phyloP scores from a whole-genome alignment of 495 filamentous ascomycete species.

The Staphylotrichum tortipilum region DNA sequence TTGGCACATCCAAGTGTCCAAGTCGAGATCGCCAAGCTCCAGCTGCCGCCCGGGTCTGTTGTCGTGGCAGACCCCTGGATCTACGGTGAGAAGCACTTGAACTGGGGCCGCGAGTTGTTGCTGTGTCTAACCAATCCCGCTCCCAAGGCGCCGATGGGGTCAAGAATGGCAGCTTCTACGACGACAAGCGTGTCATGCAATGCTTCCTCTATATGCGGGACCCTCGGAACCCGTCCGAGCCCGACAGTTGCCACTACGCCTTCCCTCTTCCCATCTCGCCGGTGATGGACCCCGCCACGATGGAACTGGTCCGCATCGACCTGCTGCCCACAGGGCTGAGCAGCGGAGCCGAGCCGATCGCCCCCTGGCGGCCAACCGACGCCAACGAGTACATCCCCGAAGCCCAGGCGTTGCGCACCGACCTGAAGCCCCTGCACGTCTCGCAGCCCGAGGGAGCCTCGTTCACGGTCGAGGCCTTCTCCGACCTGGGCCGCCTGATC shows the following conservation, averaged over 20 bases:
- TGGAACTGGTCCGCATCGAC: constrained; percentile 56
- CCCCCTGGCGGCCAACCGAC: constrained; percentile 48
- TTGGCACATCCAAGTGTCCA: constrained; percentile 50
- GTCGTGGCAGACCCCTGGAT: constrained; percentile 64
- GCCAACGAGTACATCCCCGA: constrained; percentile 69
- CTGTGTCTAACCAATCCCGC: too few relatives aligned
- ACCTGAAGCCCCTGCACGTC: constrained; percentile 69
- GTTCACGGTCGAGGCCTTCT: constrained; percentile 47
- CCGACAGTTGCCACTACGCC: constrained; percentile 70
- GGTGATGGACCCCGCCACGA: constrained; percentile 56
- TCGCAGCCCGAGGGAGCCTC: constrained; percentile 70
- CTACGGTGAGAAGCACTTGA: constrained; percentile 43
- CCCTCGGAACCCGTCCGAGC: constrained; percentile 44
- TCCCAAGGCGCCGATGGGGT: constrained; percentile 54
- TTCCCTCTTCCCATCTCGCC: constrained; percentile 71
- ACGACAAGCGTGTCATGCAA: constrained; percentile 52
- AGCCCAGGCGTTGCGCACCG: constrained; percentile 50
- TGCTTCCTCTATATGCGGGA: constrained; percentile 61
- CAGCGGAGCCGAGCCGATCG: constrained; percentile 44
- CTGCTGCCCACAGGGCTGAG: constrained; percentile 54
- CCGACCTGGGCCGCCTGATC: constrained; percentile 32
- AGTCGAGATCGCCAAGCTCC: constrained; percentile 54
- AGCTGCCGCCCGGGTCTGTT: constrained; percentile 53
- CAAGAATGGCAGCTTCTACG: constrained; percentile 45
- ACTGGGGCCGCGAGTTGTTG: too few relatives aligned